phyloP scores from a whole-genome alignment of 2,329 filamentous ascomycete species.

The Monosporascus sp. region DNA sequence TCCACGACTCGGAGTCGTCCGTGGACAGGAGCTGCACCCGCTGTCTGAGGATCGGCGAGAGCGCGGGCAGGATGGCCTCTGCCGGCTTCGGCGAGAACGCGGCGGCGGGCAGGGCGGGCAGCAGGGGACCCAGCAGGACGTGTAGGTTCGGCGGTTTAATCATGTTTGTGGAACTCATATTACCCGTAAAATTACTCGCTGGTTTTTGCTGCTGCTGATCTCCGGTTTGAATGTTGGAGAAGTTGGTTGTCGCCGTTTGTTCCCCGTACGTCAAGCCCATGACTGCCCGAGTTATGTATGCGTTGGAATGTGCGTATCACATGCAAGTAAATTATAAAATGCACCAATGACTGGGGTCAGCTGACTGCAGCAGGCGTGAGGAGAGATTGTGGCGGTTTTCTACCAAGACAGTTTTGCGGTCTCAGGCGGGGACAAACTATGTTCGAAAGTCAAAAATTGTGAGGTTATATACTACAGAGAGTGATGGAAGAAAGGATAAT shows the following conservation, averaged over 20 bases:
- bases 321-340: not conserved
- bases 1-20: constrained; percentile 62
- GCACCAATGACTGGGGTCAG: not conserved
- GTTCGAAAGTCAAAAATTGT: not conserved
- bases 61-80: constrained; percentile 50
- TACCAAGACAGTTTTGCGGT: not conserved
- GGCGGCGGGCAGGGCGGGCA: constrained; percentile 56
- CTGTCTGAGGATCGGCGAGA: constrained; percentile 63
- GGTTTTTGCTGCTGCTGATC: not conserved
- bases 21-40: constrained; percentile 60
- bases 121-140: constrained; percentile 49
- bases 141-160: constrained; percentile 42
- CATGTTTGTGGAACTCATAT: not conserved
- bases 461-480: not conserved
- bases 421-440: not conserved
- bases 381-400: not conserved
- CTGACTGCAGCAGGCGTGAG: not conserved
- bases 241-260: not conserved
- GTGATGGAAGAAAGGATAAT: not conserved
- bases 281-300: not conserved
- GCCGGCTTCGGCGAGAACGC: constrained; percentile 54
- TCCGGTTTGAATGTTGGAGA: not conserved
- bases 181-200: not conserved
- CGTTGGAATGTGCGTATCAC: not conserved
- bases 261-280: not conserved